Conservation (phyloP, 2,329 filamentous ascomycete genomes). For the Dactylellina haptotyla region DNA sequence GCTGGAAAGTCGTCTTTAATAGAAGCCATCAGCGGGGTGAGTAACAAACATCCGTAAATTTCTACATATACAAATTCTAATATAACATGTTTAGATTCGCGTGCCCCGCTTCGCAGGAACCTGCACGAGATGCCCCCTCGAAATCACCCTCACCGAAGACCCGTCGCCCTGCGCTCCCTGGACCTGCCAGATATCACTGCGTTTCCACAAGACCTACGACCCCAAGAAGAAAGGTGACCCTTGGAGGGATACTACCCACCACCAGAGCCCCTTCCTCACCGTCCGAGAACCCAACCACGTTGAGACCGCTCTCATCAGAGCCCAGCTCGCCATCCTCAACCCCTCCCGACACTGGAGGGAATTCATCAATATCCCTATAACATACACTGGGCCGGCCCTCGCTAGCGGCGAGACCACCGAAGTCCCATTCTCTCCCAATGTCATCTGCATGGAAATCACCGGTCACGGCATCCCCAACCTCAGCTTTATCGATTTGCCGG, state of each 20-base stretch:
- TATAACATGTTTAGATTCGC: constrained; percentile 55
- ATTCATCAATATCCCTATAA: constrained; percentile 42
- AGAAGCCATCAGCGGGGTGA: constrained; percentile 58
- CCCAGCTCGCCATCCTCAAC: constrained; percentile 56
- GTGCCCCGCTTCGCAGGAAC: constrained; percentile 58
- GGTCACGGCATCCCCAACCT: constrained; percentile 57
- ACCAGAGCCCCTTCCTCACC: constrained; percentile 55
- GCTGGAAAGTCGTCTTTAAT: constrained; percentile 58
- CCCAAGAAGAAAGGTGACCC: constrained; percentile 54
- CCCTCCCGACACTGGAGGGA: constrained; percentile 56
- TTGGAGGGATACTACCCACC: constrained; percentile 54
- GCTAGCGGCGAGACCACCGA: constrained; percentile 43
- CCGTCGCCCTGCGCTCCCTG: constrained; percentile 49
- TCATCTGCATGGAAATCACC: constrained; percentile 58
- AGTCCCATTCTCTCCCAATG: constrained; percentile 58
- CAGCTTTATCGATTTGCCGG: constrained; percentile 58
- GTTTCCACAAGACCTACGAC: constrained; percentile 56
- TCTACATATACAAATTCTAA: background rate
- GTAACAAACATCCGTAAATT: background rate
- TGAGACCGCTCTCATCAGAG: constrained; percentile 55
- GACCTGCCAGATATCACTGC: constrained; percentile 56
- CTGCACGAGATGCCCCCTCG: constrained; percentile 57
- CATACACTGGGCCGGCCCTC: constrained; percentile 2
- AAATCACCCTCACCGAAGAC: constrained; percentile 57
- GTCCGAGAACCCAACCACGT: constrained; percentile 55